Base-by-base conservation (phyloP, 495 filamentous ascomycete genomes). In the Hyaloscypha bicolor region DNA sequence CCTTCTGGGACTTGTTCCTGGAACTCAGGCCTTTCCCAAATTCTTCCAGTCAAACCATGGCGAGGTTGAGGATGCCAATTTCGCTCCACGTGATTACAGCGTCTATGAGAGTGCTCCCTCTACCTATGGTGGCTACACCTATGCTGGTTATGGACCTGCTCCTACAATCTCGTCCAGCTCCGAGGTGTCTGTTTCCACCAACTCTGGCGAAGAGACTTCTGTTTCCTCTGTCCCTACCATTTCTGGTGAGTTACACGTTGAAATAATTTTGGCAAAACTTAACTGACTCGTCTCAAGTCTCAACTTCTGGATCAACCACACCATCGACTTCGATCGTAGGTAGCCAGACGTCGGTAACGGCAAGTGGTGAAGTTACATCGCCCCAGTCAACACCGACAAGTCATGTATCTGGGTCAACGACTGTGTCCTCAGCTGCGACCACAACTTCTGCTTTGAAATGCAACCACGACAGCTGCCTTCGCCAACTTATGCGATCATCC, bases 51-150 rank as follows among this genome's bases (percentile, higher is more conserved):
- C 64, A 31, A 64, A 71, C 6, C 58, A 72, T 19, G 73, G 74
- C 33, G 75, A 71, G 33, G 9, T 48, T 3, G 67, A 58, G 22
- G 37, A 55, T 6, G 52, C 51, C 31, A 29, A 48, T 12, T 69
- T 69, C 30, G 59, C 69, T 22, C 68, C 64, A 8, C 57, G 56
- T 33, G 39, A 59, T 16, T 72, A 72, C 45, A 76, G 68, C 33
- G 76, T 73, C 9, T 79, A 82, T 63, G 73, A 75, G 25, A 77
- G 78, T 70, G 75, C 79, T 48, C 71, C 73, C 57, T 61, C 72
- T 32, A 69, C 68, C 6, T 81, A 83, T 72, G 80, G 76, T 58
- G 78, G 79, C 65, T 81, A 82, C 66, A 76, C 76, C 1, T 79
- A 77, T 42, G 76, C 73, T 30, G 76, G 76, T 8, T 69, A 75